Base-by-base conservation (phyloP, 176 grass and related monocot genomes). In the Canna indica region DNA sequence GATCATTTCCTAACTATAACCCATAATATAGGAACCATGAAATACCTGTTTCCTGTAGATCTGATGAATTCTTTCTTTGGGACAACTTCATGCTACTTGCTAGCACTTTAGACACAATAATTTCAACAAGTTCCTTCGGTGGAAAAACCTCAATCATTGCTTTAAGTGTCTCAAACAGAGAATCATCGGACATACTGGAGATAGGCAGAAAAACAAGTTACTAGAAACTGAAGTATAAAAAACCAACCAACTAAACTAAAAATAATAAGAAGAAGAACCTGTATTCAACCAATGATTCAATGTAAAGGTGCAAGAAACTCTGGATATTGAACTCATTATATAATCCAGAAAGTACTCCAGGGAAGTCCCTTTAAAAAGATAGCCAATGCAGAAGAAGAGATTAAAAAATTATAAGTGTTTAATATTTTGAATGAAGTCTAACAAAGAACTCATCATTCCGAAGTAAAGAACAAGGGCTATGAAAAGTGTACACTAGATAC, bases 311-410 rank as follows among this genome's bases (percentile, higher is more conserved):
- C n/a, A 87, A 71, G 64, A 96, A 96, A 41, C 46, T 85, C n/a
- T 85, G 81, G 20, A 90, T 77, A 64, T 96, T 96, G 77, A 87
- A 96, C 72, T 96, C 85, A 24, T 52, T 77, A 48, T 81, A 85
- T 74, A 96, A 71, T 70, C 81, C 81, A 83, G 81, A 60, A 79
- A 96, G 88, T 67, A 96, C 80, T 25, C 76, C 88, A 77, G 77
- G 39, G 79, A 96, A 83, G 69, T 96, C 88, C 86, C 93, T 96
- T 76, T n/a, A 73, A 75, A 81, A 66, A 14, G 68, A 75, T 66
- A 60, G 65, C 20, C 24, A 26, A 16, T 58, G 53, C 2, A 4
- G 0, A 17, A 14, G 28, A 61, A 16, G 7, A 14, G 12, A 17
- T 32, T 8, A 1, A 14, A 62, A 5, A 30, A 32, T 18, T 32